Conservation (phyloP, 1,284 basidiomycete species). For the Rugosomyces carneus region DNA sequence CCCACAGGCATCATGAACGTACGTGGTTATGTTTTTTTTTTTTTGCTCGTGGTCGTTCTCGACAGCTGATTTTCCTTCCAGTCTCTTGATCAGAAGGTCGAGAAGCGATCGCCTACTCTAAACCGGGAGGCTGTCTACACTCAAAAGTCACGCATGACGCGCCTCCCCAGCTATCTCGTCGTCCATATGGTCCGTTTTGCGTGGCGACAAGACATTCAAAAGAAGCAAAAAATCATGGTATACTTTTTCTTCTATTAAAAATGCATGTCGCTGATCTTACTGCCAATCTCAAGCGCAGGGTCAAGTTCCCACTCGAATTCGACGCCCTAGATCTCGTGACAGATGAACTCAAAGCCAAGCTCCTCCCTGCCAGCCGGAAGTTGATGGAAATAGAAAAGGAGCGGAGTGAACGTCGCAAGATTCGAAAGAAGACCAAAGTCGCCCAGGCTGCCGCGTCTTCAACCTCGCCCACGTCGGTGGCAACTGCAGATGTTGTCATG, state of each 20-base stretch:
- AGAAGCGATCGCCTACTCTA: conserved; percentile 80
- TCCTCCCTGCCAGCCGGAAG: conserved; percentile 66
- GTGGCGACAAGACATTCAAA: conserved; percentile 88
- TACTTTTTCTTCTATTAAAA: conserved; percentile 12
- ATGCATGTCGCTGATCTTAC: not conserved
- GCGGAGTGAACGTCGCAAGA: conserved; percentile 78
- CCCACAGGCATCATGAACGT: conserved; percentile 82
- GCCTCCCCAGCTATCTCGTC: conserved; percentile 81
- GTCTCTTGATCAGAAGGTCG: conserved; percentile 81
- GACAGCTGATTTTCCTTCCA: conserved; percentile 25
- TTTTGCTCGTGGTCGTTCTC: no score
- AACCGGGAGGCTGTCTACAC: conserved; percentile 80
- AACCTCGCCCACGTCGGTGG: conserved; percentile 22
- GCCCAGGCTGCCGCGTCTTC: conserved; percentile 14
- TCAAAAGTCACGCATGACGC: conserved; percentile 78
- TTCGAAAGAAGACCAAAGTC: conserved; percentile 73
- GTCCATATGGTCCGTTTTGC: conserved; percentile 95
- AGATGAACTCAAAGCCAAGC: conserved; percentile 69
- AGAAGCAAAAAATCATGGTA: conserved; percentile 92
- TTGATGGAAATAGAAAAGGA: conserved; percentile 81
- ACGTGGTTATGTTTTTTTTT: conserved; percentile 22
- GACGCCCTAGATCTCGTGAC: conserved; percentile 83
- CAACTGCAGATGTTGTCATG: conserved; percentile 36
- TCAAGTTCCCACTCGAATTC: conserved; percentile 87
- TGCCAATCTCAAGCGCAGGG: conserved; percentile 61